Evolutionary conservation across 345 rosid genomes (phyloP), one percentile per base, ranked within the genome.

Genomic region (Kernera saxatilis): DNA sequence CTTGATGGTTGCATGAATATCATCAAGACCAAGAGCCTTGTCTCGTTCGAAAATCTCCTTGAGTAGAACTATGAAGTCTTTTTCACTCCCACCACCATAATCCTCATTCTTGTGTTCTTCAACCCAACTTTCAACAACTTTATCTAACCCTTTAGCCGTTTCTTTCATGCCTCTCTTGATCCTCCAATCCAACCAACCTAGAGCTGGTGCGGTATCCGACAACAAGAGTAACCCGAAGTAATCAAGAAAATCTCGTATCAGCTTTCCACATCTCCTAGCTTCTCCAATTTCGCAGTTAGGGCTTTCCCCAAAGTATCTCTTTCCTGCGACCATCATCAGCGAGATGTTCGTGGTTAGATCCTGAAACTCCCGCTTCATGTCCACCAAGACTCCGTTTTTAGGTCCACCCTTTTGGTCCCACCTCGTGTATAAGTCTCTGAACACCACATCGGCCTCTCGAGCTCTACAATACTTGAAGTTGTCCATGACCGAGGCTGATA

Each of bases 151-250:
- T 5, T 68, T 81, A 2, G 72, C 78, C 4, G 77, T 74, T 55
- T 50, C 74, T 67, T 72, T 82, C 88, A 82, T 83, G 8, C 43
- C 53, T 26, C 56, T 62, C 44, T 67, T 32, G 18, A 59, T 49
- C 12, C 79, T 83, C 23, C 63, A 37, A 35, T 84, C 83, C n/a
- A 83, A 11, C 85, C 80, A 82, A 14, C 82, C 63, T 3, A 82
- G 84, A 39, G 10, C 53, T 5, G 87, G 88, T 3, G 80, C 26
- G 4, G 41, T 61, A 75, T 84, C 87, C 0, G 83, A 67, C 21
- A 77, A 13, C 40, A 79, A 70, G 59, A 70, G 65, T 22, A 48
- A 35, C 6, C 80, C 83, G 5, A 83, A 49, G 19, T 76, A 51
- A 10, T 53, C 17, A 3, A 43, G n/a, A 51, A 72, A 83, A 0